Conservation (phyloP, 1,284 basidiomycete species). For the Rhodotorula mucilaginosa region DNA sequence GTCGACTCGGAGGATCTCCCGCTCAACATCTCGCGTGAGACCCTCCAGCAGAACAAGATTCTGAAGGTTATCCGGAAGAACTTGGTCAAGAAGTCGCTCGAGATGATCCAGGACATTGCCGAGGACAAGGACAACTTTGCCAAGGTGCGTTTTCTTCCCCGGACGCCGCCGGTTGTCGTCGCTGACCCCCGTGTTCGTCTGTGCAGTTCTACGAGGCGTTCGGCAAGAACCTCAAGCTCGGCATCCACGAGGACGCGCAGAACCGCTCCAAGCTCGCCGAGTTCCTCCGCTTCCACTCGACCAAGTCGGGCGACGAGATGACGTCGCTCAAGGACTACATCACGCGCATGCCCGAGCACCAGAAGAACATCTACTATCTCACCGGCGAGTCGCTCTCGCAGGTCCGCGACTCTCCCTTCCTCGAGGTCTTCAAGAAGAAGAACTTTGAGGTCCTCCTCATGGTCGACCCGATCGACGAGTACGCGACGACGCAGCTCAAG, state of each 20-base stretch:
- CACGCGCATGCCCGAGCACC: slow-evolving; percentile 98
- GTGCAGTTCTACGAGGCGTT: slow-evolving; percentile 54
- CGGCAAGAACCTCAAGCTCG: slow-evolving; percentile 85
- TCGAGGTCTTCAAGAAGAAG: slow-evolving; percentile 99
- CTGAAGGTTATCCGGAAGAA: slow-evolving; percentile 90
- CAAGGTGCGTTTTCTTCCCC: slow-evolving; percentile 25
- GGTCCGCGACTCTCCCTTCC: slow-evolving; percentile 93
- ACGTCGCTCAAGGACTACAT: slow-evolving; percentile 98
- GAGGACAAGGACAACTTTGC: slow-evolving; percentile 99
- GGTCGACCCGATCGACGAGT: slow-evolving; percentile 97
- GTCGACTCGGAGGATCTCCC: slow-evolving; percentile 99
- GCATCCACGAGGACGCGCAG: slow-evolving; percentile 98
- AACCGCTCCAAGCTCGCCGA: slow-evolving; percentile 99
- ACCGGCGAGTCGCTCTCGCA: slow-evolving; percentile 95
- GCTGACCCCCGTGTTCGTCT: not conserved
- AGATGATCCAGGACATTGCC: slow-evolving; percentile 91
- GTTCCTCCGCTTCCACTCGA: slow-evolving; percentile 98
- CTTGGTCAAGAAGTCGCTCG: slow-evolving; percentile 95
- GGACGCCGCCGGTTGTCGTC: not conserved
- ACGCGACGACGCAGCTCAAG: slow-evolving; percentile 96
- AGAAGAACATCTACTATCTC: slow-evolving; percentile 99
- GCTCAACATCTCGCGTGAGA: slow-evolving; percentile 99
- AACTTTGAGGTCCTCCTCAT: slow-evolving; percentile 97
- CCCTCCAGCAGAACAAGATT: slow-evolving; percentile 99
- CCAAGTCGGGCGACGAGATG: slow-evolving; percentile 88